Evolutionary conservation across 1,284 basidiomycete genomes (phyloP).

Genomic region (Pyrrhoderma noxium): DNA sequence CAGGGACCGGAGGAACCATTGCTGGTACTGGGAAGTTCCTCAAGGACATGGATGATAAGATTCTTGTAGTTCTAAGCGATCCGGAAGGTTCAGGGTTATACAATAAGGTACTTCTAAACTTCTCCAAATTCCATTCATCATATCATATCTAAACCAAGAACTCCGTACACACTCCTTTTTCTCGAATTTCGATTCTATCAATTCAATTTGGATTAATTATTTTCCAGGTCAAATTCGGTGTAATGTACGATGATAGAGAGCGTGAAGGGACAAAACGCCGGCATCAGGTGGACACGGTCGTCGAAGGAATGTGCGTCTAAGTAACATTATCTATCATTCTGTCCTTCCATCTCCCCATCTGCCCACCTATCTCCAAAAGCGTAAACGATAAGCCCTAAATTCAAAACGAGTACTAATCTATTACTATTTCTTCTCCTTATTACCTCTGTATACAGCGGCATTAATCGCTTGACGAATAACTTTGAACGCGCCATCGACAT

Average conservation of each 20-base stretch:
- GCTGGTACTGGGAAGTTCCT: constrained; percentile 80
- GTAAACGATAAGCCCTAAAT: too few relatives aligned
- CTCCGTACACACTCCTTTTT: too few relatives aligned
- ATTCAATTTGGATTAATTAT: too few relatives aligned
- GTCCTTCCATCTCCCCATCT: not conserved
- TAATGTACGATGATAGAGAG: constrained; percentile 90
- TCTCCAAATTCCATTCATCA: not conserved
- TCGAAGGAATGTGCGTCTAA: constrained; percentile 70
- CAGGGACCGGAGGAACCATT: constrained; percentile 92
- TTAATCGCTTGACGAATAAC: constrained; percentile 83
- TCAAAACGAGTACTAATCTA: too few relatives aligned
- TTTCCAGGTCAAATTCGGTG: constrained; percentile 88
- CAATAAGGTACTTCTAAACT: constrained; percentile 61
- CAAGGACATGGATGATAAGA: constrained; percentile 57
- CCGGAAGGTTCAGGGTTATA: constrained; percentile 93
- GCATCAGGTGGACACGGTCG: constrained; percentile 90
- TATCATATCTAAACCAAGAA: too few relatives aligned
- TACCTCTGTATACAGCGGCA: constrained; percentile 57
- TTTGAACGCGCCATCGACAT: constrained; percentile 74
- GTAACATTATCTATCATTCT: not conserved
- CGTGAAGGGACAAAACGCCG: constrained; percentile 91
- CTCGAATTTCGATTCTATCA: too few relatives aligned
- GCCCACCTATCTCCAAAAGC: constrained; percentile 22
- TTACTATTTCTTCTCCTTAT: too few relatives aligned
- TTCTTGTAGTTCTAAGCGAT: constrained; percentile 80